A percentile compares a stretch with the other conserved stretches of the same genome.
Evolutionary conservation across 257 asterid species (phyloP).

Genomic region (Fraxinus quadrangulata): DNA sequence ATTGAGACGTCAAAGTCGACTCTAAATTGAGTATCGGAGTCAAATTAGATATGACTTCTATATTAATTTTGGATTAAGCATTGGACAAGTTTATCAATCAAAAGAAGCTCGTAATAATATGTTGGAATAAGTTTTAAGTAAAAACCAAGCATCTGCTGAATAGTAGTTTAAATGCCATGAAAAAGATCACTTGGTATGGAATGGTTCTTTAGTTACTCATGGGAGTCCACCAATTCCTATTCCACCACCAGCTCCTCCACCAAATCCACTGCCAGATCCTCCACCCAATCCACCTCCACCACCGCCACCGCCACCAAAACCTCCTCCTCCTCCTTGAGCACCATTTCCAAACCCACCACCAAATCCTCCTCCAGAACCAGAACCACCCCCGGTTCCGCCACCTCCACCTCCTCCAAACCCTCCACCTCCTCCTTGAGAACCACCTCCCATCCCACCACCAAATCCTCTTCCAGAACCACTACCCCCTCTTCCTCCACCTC

Average conservation of each 20-base stretch:
- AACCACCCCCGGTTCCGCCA: neutral
- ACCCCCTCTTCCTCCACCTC: neutral
- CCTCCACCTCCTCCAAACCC: too few species aligned
- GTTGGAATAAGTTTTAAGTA: neutral
- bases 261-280: neutral
- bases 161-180: neutral
- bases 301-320: neutral
- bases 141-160: neutral
- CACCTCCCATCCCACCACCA: too few species aligned
- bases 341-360: neutral
- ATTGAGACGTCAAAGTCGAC: too few species aligned
- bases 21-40: too few species aligned
- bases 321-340: neutral
- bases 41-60: too few species aligned
- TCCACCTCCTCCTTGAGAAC: too few species aligned
- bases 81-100: too few species aligned
- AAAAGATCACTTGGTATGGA: neutral
- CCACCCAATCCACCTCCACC: neutral
- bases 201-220: neutral
- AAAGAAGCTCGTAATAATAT: neutral
- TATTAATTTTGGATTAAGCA: too few species aligned
- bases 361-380: neutral
- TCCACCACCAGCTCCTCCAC: slow-evolving; percentile 5
- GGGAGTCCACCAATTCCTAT: neutral
- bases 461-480: too few species aligned